Conservation (phyloP, 441 rosid species). For the Adansonia grandidieri region DNA sequence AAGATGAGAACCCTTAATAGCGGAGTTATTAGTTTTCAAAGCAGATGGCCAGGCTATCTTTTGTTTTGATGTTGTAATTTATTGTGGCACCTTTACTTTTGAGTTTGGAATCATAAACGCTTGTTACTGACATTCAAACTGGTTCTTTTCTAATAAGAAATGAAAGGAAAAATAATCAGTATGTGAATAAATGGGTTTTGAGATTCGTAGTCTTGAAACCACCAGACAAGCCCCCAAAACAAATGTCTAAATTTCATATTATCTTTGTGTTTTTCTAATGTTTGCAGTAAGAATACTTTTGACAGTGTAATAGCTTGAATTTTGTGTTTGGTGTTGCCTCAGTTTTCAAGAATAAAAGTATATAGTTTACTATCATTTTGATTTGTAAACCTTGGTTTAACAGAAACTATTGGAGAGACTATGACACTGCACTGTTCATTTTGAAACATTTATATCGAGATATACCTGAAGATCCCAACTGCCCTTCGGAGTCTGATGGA, state of each 20-base stretch:
- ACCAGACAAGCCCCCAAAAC: neutral
- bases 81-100: neutral
- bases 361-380: slow-evolving; percentile 1
- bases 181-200: neutral
- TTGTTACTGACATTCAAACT: slow-evolving; percentile 6
- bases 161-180: neutral
- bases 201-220: neutral
- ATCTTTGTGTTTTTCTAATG: neutral
- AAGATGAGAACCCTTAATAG: neutral
- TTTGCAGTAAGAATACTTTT: neutral
- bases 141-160: slow-evolving; percentile 7
- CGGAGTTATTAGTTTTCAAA: neutral
- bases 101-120: slow-evolving; percentile 3
- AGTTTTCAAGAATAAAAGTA: neutral
- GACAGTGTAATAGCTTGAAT: slow-evolving; percentile 9
- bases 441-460: slow-evolving; percentile 77
- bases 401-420: slow-evolving; percentile 98
- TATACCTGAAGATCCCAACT: slow-evolving; percentile 61
- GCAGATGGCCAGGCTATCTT: neutral
- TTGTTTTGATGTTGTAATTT: neutral
- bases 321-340: neutral
- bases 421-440: slow-evolving; percentile 89
- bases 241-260: neutral
- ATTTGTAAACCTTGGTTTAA: slow-evolving; percentile 25
- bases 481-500: slow-evolving; percentile 31